Conservation (phyloP, 208 protist species). For the Leishmania tropica region DNA sequence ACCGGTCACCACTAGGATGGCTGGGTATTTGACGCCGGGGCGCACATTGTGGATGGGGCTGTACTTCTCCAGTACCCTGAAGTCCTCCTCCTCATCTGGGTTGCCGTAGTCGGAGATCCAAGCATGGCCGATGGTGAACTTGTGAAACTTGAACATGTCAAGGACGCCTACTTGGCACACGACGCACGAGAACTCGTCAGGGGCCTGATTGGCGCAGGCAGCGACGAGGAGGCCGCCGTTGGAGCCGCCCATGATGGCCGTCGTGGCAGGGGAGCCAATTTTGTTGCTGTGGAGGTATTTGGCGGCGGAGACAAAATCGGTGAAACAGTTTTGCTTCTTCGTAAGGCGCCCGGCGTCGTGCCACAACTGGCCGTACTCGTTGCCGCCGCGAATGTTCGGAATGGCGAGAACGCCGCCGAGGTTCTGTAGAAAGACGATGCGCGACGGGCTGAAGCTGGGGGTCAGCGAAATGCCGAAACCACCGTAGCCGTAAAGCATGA, state of each 20-base stretch:
- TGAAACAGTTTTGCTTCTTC: conserved; percentile 92
- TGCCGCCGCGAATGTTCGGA: conserved; percentile 95
- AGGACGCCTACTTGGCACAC: conserved; percentile 93
- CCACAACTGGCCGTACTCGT: conserved; percentile 95
- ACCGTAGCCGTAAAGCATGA: conserved; percentile 95
- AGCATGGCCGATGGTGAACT: conserved; percentile 94
- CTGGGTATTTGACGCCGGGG: conserved; percentile 80
- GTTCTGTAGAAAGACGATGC: conserved; percentile 83
- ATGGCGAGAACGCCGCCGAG: conserved; percentile 86
- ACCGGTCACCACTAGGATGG: conserved; percentile 90
- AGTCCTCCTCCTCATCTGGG: conserved; percentile 92
- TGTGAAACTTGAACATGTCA: conserved; percentile 96
- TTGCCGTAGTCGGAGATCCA: conserved; percentile 95
- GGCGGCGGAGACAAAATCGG: conserved; percentile 80
- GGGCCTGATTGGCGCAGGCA: conserved; percentile 89
- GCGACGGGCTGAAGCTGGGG: conserved; percentile 74
- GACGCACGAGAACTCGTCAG: conserved; percentile 81
- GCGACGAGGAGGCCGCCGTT: conserved; percentile 96
- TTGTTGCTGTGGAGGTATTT: conserved; percentile 75
- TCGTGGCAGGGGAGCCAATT: conserved; percentile 84
- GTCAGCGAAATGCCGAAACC: conserved; percentile 93
- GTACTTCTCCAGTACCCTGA: conserved; percentile 92
- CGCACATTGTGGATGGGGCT: conserved; percentile 95
- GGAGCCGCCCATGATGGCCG: conserved; percentile 92
- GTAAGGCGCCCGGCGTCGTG: conserved; percentile 86